A percentile compares a stretch with the other conserved stretches of the same genome.
phyloP scores from a whole-genome alignment of 2,329 filamentous ascomycete genomes.

The Lasiodiplodia sp. region DNA sequence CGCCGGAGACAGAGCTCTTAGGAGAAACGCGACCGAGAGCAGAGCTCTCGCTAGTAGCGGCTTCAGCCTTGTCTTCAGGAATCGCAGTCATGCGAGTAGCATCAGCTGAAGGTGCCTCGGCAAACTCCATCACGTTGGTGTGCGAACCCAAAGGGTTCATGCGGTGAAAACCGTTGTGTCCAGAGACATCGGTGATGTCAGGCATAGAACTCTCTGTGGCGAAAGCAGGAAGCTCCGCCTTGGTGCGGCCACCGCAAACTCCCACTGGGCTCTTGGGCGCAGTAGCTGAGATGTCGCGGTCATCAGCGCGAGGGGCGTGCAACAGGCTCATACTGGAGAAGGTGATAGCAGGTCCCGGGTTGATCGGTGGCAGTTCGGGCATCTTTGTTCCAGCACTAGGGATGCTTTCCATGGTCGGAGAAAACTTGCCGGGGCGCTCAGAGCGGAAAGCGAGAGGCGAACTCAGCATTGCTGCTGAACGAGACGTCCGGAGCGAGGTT shows the following conservation, averaged over 20 bases:
- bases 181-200: not conserved
- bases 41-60: not conserved
- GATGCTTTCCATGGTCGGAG: not conserved
- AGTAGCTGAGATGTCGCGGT: not conserved
- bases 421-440: not conserved
- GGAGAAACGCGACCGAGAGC: not conserved
- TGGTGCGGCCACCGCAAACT: not conserved
- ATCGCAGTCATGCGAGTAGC: not conserved
- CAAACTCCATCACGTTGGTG: slow-evolving; percentile 1
- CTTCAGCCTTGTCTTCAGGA: not conserved
- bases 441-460: not conserved
- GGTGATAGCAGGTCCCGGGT: not conserved
- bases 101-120: not conserved
- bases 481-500: not conserved
- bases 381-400: not conserved
- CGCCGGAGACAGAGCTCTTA: not conserved
- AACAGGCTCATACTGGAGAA: not conserved
- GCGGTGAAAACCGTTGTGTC: slow-evolving; percentile 3
- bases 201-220: not conserved
- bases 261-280: not conserved
- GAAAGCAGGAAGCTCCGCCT: slow-evolving; percentile 4
- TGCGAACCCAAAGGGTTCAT: slow-evolving; percentile 6
- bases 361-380: not conserved
- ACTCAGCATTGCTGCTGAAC: not conserved
- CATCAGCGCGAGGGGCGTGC: not conserved